phyloP scores from a whole-genome alignment of 2,329 filamentous ascomycete genomes.

The Chrysoporthe puriensis region DNA sequence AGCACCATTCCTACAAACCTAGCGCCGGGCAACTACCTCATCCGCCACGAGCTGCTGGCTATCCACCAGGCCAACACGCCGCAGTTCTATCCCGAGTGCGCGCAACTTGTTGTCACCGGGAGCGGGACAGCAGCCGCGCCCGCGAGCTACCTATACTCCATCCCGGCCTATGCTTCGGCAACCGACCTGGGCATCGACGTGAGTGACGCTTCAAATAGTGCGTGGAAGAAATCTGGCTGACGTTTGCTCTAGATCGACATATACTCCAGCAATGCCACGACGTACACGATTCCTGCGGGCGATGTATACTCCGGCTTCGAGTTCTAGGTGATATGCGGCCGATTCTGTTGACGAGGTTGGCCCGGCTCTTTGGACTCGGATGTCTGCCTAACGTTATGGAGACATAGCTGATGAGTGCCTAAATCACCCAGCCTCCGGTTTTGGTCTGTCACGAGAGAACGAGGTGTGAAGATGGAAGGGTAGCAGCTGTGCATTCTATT shows the following conservation, averaged over 20 bases:
- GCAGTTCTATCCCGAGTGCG: slow-evolving; percentile 62
- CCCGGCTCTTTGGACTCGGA: background rate
- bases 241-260: slow-evolving; percentile 46
- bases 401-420: background rate
- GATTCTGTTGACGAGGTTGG: no score
- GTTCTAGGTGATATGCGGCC: background rate
- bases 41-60: slow-evolving; percentile 60
- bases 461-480: no score
- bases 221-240: background rate
- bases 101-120: slow-evolving; percentile 55
- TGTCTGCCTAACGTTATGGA: background rate
- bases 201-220: slow-evolving; percentile 29
- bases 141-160: slow-evolving; percentile 46
- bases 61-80: slow-evolving; percentile 56
- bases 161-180: slow-evolving; percentile 49
- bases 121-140: slow-evolving; percentile 48
- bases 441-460: background rate
- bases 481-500: background rate
- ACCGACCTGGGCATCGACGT: slow-evolving; percentile 53
- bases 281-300: slow-evolving; percentile 52
- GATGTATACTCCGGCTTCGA: slow-evolving; percentile 51
- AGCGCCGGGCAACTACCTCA: slow-evolving; percentile 57
- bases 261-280: slow-evolving; percentile 47
- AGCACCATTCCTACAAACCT: slow-evolving; percentile 53
- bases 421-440: background rate